phyloP scores from a whole-genome alignment of 1,284 basidiomycete genomes.

The Austropuccinia psidii region DNA sequence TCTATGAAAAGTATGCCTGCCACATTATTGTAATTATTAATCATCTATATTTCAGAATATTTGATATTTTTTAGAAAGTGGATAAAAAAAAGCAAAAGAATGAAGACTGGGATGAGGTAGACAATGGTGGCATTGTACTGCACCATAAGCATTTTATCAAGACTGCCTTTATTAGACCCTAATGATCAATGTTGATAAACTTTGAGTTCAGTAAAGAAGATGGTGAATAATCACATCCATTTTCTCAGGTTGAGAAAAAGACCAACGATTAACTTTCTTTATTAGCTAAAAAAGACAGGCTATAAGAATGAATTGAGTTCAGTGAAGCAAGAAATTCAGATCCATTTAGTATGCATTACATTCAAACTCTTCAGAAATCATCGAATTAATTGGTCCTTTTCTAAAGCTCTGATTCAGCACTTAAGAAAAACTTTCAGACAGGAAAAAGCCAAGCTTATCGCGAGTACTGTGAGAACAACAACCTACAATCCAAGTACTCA shows the following conservation, averaged over 20 bases:
- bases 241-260: constrained; percentile 78
- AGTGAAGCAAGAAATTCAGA: constrained; percentile 32
- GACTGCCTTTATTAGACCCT: too few species aligned
- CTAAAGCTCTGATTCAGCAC: constrained; percentile 66
- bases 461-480: constrained; percentile 13
- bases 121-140: constrained; percentile 84
- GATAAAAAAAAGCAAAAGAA: constrained; percentile 83
- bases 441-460: constrained; percentile 55
- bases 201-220: constrained; percentile 64
- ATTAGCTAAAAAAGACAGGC: constrained; percentile 65
- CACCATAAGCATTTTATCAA: constrained; percentile 69
- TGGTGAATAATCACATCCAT: constrained; percentile 61
- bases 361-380: not conserved
- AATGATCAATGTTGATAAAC: too few species aligned
- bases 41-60: constrained; percentile 61
- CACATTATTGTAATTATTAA: not conserved
- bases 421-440: constrained; percentile 71
- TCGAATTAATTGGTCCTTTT: constrained; percentile 66
- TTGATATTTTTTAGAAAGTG: constrained; percentile 80
- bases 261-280: constrained; percentile 65
- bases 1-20: not conserved
- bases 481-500: constrained; percentile 18
- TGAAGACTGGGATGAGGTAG: constrained; percentile 91
- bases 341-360: constrained; percentile 18
- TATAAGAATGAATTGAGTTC: constrained; percentile 63